Evolutionary conservation across 148 eudicot genomes (phyloP), one percentile per base, ranked within the genome.

Genomic region (Chenopodium quinoa): DNA sequence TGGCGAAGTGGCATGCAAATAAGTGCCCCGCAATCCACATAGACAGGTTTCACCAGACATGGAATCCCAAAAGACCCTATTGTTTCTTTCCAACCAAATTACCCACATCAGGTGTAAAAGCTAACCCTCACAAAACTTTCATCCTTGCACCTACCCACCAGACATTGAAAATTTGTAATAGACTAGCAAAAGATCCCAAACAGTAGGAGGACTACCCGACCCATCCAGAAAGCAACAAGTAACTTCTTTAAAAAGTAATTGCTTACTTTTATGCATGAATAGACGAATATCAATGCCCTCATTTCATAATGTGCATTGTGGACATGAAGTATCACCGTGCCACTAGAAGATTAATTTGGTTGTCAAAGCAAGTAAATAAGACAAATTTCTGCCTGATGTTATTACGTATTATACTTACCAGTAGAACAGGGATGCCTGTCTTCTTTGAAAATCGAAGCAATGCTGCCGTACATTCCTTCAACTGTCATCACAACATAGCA

Each of bases 391-490:
- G 50, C 29, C 69, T 54, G 9, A 32, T 20, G 19, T 25, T 17
- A 14, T 71, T 37, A 81, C 71, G 12, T 23, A 47, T 68, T 71
- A 74, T 52, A 82, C 94, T 77, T 74, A 96, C 99, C 95, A 96
- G 83, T 81, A 96, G 86, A 48, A 96, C 91, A 79, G 99, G 97
- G 72, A 91, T 89, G 82, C 89, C 88, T 71, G 99, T 96, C 89
- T 86, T 87, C 87, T 96, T 96, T 62, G 99, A 93, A 93, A 89
- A 96, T 37, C 93, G 95, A 85, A 93, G 92, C 86, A 96, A 90
- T 11, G 97, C 94, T 73, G 97, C 86, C 72, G 99, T 93, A 85
- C 98, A 96, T 88, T 96, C 98, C 90, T 90, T 96, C 77, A 96
- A 88, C 99, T 96, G 91, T 83, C 79, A 87, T 70, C n/a, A 62